Conservation (phyloP, 306 rosid species). For the Glycyrrhiza uralensis region DNA sequence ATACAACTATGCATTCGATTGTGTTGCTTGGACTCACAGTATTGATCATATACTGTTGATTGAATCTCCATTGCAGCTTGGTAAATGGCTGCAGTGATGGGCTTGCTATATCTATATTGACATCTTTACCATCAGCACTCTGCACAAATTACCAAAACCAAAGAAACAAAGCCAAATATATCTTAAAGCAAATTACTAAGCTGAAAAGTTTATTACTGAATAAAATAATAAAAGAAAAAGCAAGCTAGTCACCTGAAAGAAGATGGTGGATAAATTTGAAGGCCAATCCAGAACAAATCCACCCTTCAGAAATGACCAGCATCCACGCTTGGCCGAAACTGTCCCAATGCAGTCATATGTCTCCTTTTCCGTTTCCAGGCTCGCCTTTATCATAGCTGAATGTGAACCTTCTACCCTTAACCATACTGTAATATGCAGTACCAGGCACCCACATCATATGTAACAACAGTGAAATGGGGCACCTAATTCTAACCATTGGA, state of each 20-base stretch:
- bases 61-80: constrained; percentile 58
- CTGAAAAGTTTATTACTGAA: neutral
- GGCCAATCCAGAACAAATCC: constrained; percentile 58
- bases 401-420: constrained; percentile 47
- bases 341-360: constrained; percentile 60
- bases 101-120: constrained; percentile 46
- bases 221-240: neutral
- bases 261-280: constrained; percentile 46
- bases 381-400: constrained; percentile 59
- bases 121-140: constrained; percentile 42
- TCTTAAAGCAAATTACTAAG: neutral
- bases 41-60: constrained; percentile 69
- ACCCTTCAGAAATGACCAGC: constrained; percentile 97
- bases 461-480: neutral
- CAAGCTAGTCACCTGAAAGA: constrained; percentile 49
- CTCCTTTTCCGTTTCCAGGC: constrained; percentile 43
- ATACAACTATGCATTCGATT: neutral
- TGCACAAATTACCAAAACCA: constrained; percentile 24
- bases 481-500: neutral
- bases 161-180: no score
- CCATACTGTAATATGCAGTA: constrained; percentile 54
- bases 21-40: constrained; percentile 37
- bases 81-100: constrained; percentile 78
- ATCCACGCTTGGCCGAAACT: constrained; percentile 65
- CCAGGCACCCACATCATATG: neutral